A percentile compares a stretch with the other conserved stretches of the same genome.
Evolutionary conservation across 164 flowering plant genomes (phyloP).

Genomic region (Vitis rupestris): DNA sequence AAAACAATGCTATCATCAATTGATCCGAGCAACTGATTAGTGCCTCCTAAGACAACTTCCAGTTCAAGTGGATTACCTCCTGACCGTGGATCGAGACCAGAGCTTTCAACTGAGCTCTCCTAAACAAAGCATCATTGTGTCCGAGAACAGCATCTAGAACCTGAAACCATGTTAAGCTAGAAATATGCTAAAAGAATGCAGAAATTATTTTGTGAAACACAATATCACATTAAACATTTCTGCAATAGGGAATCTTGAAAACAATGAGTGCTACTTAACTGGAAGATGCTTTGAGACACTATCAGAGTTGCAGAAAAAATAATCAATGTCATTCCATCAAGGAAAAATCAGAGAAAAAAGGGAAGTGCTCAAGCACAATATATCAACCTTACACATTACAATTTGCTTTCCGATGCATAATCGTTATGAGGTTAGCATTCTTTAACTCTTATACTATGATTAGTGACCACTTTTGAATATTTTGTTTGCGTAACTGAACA

Average conservation of each 20-base stretch:
- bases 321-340: neutral
- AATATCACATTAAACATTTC: neutral
- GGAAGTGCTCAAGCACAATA: too few species aligned
- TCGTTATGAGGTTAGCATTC: neutral
- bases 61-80: slow-evolving; percentile 53
- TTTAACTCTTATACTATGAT: too few species aligned
- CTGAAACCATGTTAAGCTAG: slow-evolving; percentile 31
- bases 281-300: neutral
- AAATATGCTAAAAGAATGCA: neutral
- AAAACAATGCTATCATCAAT: too few species aligned
- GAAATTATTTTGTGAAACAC: neutral
- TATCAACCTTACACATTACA: neutral
- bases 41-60: too few species aligned
- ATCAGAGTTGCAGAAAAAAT: neutral
- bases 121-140: slow-evolving; percentile 84
- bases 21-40: too few species aligned
- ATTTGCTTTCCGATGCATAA: neutral
- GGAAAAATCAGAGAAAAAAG: too few species aligned
- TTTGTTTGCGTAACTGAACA: neutral
- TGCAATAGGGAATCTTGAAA: neutral
- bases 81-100: slow-evolving; percentile 89
- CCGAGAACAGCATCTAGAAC: slow-evolving; percentile 82
- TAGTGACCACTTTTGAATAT: neutral
- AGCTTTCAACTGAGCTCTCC: slow-evolving; percentile 95
- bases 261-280: neutral